Base-by-base conservation (phyloP, 371 early-diverging fungal genomes). In the Mortierella sp. region DNA sequence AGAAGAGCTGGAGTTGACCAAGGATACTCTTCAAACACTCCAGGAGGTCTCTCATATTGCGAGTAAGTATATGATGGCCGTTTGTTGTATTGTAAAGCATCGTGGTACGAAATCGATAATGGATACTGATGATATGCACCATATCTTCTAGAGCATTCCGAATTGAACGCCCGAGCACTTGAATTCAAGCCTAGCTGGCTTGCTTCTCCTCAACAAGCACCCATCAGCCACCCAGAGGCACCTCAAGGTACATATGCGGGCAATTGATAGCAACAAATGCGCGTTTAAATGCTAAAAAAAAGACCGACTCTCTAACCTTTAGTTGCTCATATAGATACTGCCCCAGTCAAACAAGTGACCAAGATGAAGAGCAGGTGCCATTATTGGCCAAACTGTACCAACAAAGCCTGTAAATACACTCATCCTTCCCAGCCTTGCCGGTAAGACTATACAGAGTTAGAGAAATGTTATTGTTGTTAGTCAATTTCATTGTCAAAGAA, bases 311-410 rank as follows among this genome's bases (percentile, higher is more conserved):
- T n/a, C 28, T 53, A 37, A 32, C 35, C n/a, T 19, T 35, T n/a
- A 12, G n/a, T 37, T n/a, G 13, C 29, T 12, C 4, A 23, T 23
- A 6, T 28, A 68, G 42, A 31, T 31, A 55, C 49, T n/a, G 15
- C 51, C 15, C 29, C 65, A 31, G 42, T 43, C 1, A 47, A 57
- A 7, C 58, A 70, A 32, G 61, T 45, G 1, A 64, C 42, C 57
- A 76, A 76, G 64, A 76, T 86, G 54, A 86, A 84, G 70, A 82
- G 87, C 43, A 78, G 89, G 22, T 89, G 89, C 60, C 83, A 83
- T 53, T 87, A 84, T 64, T 89, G 89, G 89, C 89, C 89, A 5
- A 70, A 73, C 54, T 89, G 89, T 66, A 89, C 88, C 34, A 89
- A 89, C 81, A 87, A 87, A 65, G 85, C 86, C 58, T 89, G 89